A percentile compares a stretch with the other conserved stretches of the same genome.
phyloP scores from a whole-genome alignment of 2,329 filamentous ascomycete species.

The Microcera coccophila region DNA sequence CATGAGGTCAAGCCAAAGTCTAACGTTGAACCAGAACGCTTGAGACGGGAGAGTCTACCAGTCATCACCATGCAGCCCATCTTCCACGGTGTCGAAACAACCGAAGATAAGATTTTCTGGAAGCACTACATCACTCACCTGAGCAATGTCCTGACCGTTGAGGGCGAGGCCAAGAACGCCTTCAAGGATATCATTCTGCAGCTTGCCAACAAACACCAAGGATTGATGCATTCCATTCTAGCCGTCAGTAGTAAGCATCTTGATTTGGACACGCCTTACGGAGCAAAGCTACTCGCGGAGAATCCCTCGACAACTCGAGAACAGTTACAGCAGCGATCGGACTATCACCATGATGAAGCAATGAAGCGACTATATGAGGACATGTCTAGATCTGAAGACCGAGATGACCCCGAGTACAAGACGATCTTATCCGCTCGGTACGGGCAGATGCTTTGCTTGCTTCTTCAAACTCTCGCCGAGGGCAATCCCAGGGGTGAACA shows the following conservation, averaged over 20 bases:
- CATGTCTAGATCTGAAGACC: slow-evolving; percentile 40
- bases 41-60: slow-evolving; percentile 47
- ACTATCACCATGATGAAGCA: slow-evolving; percentile 54
- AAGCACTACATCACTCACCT: slow-evolving; percentile 78
- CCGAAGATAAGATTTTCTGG: slow-evolving; percentile 75
- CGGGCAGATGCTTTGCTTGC: slow-evolving; percentile 59
- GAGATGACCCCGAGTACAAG: slow-evolving; percentile 42
- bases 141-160: slow-evolving; percentile 76
- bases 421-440: slow-evolving; percentile 53
- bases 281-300: slow-evolving; percentile 48
- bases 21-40: slow-evolving; percentile 40
- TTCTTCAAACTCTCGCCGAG: slow-evolving; percentile 56
- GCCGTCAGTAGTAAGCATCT: slow-evolving; percentile 78
- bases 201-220: slow-evolving; percentile 73
- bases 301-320: slow-evolving; percentile 45
- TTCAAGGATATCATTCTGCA: slow-evolving; percentile 82
- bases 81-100: slow-evolving; percentile 76
- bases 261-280: slow-evolving; percentile 56
- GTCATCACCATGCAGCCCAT: slow-evolving; percentile 60
- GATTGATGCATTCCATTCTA: slow-evolving; percentile 86
- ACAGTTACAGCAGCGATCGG: slow-evolving; percentile 48
- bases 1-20: not conserved
- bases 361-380: slow-evolving; percentile 49
- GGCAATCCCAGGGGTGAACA: slow-evolving; percentile 63
- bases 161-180: slow-evolving; percentile 75